Evolutionary conservation across 179 eudicot genomes (phyloP), one percentile per base, ranked within the genome.

Genomic region (Spergularia azorica): DNA sequence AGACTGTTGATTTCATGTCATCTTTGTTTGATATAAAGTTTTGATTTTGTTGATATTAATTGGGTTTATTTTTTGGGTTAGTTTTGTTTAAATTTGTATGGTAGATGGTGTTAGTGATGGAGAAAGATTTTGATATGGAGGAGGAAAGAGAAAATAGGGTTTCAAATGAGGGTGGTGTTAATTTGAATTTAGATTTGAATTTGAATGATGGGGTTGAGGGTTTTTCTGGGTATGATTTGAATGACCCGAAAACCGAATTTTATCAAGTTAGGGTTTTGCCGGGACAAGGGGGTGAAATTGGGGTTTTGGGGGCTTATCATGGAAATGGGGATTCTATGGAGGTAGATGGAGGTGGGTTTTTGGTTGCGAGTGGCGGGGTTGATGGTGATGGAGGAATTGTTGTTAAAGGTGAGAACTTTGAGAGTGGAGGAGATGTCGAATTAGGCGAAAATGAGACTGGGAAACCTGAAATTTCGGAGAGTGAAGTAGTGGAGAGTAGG

Each of bases 51-150:
- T 72, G 21, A 52, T 17, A 73, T 46, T 66, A 36, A 17, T 52
- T 62, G 60, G 43, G 10, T 13, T 65, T 76, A 20, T 57, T 51
- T 60, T 72, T 10, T 9, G 39, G 39, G 39, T 36, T 36, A 36
- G 39, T 36, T 2, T 36, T 36, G 39, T 36, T 36, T 36, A 2
- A 36, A 36, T 55, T 51, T 32, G 15, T 43, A 50, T 70, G 16
- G 46, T 67, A 36, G 39, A 78, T 80, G 86, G 71, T 82, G 16
- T 83, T 82, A 26, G 80, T 81, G 52, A 83, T 87, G 80, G 82
- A 72, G 38, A 74, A 71, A 41, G 86, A 75, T 56, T 72, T 79
- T 52, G 89, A 83, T 67, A 74, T 82, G 67, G 84, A 80, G 26
- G 62, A 72, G 48, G 81, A 71, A 1, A 73, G 70, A 21, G 63